Evolutionary conservation across 2,329 filamentous ascomycete genomes (phyloP), one percentile per base, ranked within the genome.

Genomic region (Cladosporium sp.): DNA sequence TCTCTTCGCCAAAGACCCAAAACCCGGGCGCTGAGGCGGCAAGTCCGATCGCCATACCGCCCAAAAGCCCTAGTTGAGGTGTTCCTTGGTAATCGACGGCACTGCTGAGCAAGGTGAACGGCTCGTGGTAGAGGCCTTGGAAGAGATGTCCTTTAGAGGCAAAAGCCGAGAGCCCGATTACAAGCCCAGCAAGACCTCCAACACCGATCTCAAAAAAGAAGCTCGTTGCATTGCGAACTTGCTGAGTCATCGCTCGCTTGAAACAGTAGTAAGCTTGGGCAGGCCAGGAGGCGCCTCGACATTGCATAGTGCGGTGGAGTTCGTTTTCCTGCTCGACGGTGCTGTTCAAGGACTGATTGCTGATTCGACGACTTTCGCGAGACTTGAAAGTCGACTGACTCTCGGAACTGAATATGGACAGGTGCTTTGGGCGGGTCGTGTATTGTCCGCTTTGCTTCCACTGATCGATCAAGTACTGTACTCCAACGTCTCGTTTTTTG

Each of bases 201-300:
- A 81, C 72, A 7, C 69, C 74, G 55, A 82, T 73, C 61, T 83
- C 80, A 53, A 79, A 77, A 61, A 72, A 74, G 63, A 82, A 75
- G 1, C 73, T 72, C 1, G 73, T 71, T 49, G 73, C 72, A 33
- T 72, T 68, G 28, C 80, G 78, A 57, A 76, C 77, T 65, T 84
- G 81, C 64, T 84, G 81, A 3, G 78, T 69, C 57, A 81, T 71
- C 4, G 79, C 73, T 2, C 81, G 74, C 2, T 64, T 59, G 37
- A 80, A 70, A 58, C 78, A 82, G 18, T 80, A 75, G 68, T 72
- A 77, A 0, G 72, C 66, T 66, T 84, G 80, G 44, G 72, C 72
- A 35, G 67, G 57, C 58, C 72, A 74, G 0, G 71, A 58, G 11
- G 79, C 77, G 32, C 78, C 78, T 3, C 79, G 72, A 32, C 72